phyloP scores from a whole-genome alignment of 1,284 basidiomycete genomes.

The Omphalotus olearius region DNA sequence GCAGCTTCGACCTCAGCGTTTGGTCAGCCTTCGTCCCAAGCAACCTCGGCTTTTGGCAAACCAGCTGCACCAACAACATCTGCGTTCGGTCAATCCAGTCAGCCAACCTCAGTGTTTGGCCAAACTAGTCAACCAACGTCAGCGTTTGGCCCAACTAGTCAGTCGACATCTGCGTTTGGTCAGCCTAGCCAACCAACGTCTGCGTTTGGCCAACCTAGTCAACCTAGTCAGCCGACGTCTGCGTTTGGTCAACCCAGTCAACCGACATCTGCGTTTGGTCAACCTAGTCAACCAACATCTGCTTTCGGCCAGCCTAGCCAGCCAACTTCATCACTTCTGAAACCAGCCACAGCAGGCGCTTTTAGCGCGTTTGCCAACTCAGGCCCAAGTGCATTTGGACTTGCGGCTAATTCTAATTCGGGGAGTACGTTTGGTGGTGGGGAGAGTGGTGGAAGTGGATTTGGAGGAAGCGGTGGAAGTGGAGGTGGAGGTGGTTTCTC shows the following conservation, averaged over 20 bases:
- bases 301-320: constrained; percentile 27
- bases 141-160: constrained; percentile 29
- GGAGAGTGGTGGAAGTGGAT: constrained; percentile 18
- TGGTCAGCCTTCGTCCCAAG: constrained; percentile 26
- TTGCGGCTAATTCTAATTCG: constrained; percentile 9
- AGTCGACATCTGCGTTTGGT: constrained; percentile 27
- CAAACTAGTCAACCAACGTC: constrained; percentile 23
- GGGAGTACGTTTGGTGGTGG: neutral
- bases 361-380: constrained; percentile 29
- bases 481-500: constrained; percentile 29
- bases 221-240: constrained; percentile 27
- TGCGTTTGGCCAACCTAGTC: constrained; percentile 18
- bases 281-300: constrained; percentile 14
- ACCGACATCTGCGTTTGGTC: constrained; percentile 19
- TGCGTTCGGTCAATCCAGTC: constrained; percentile 33
- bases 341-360: constrained; percentile 27
- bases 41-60: constrained; percentile 37
- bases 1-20: constrained; percentile 27
- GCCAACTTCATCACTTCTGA: constrained; percentile 21
- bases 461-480: constrained; percentile 16
- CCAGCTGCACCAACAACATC: constrained; percentile 27
- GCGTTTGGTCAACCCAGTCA: constrained; percentile 7
- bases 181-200: constrained; percentile 21
- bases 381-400: constrained; percentile 21
- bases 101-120: neutral